Percentiles rank a stretch among this genome's conserved stretches.
phyloP scores from a whole-genome alignment of 345 rosid species.

The Arabis alpina region DNA sequence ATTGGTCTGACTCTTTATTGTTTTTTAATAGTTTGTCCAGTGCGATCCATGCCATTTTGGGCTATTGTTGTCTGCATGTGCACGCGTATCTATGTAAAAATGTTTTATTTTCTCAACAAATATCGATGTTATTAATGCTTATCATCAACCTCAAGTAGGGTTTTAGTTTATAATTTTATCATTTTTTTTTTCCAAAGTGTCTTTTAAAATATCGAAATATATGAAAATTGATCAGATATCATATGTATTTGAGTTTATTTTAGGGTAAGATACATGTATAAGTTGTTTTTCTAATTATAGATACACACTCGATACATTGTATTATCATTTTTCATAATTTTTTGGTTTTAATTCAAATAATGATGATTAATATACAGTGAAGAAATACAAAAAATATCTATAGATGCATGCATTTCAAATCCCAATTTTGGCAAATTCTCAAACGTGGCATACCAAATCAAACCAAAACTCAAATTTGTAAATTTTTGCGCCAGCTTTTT shows the following conservation, averaged over 20 bases:
- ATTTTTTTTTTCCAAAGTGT: slow-evolving; percentile 9
- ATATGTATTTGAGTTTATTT: no score
- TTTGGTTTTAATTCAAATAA: no score
- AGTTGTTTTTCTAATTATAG: no score
- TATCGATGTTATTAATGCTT: slow-evolving; percentile 38
- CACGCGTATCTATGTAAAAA: slow-evolving; percentile 20
- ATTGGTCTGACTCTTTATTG: slow-evolving; percentile 7
- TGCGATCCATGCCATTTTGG: slow-evolving; percentile 41
- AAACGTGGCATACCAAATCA: background rate
- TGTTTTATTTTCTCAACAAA: background rate
- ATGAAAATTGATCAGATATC: background rate
- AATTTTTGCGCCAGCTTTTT: slow-evolving; percentile 22
- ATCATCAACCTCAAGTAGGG: slow-evolving; percentile 32
- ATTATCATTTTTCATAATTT: no score
- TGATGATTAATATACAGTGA: background rate
- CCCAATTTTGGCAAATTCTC: slow-evolving; percentile 11
- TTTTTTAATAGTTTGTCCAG: background rate
- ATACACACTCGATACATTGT: no score
- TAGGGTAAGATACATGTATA: no score
- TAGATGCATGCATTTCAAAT: slow-evolving; percentile 10
- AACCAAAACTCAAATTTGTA: background rate
- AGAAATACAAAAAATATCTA: background rate
- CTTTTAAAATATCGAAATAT: background rate
- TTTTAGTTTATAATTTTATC: background rate
- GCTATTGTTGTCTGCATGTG: slow-evolving; percentile 27